Conservation (phyloP, 2,329 filamentous ascomycete genomes). For the Trichoderma asperellum region DNA sequence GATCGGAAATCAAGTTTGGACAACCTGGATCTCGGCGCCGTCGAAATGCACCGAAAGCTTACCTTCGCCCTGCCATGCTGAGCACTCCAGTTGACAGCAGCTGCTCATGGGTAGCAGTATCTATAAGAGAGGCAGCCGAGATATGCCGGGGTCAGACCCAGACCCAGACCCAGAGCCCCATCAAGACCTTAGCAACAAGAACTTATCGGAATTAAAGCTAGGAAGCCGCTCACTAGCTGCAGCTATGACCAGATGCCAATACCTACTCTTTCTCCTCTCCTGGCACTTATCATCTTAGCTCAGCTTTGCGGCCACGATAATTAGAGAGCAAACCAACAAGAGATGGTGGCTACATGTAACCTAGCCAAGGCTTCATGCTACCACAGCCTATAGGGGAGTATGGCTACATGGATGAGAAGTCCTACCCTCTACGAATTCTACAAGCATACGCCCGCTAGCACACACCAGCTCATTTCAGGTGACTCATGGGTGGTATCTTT, state of each 20-base stretch:
- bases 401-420: not conserved
- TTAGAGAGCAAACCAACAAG: conserved; percentile 1
- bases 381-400: not conserved
- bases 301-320: not conserved
- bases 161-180: not conserved
- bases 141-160: not conserved
- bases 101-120: not conserved
- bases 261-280: not conserved
- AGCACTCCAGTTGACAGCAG: not conserved
- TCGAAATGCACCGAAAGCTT: not conserved
- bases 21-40: not conserved
- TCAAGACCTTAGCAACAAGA: not conserved
- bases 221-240: not conserved
- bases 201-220: not conserved
- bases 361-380: not conserved
- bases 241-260: not conserved
- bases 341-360: conserved; percentile 17
- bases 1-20: not conserved
- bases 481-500: not conserved
- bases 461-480: not conserved
- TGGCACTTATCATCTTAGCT: not conserved
- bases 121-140: not conserved
- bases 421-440: not conserved
- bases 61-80: not conserved
- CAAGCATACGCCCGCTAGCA: not conserved